Percentiles rank a stretch among this genome's conserved stretches.
These are phyloP conservation scores for Ophioceras dolichostomum DNA, from an alignment of 2,329 filamentous ascomycete genomes.

Conservation along the genomic window DNA sequence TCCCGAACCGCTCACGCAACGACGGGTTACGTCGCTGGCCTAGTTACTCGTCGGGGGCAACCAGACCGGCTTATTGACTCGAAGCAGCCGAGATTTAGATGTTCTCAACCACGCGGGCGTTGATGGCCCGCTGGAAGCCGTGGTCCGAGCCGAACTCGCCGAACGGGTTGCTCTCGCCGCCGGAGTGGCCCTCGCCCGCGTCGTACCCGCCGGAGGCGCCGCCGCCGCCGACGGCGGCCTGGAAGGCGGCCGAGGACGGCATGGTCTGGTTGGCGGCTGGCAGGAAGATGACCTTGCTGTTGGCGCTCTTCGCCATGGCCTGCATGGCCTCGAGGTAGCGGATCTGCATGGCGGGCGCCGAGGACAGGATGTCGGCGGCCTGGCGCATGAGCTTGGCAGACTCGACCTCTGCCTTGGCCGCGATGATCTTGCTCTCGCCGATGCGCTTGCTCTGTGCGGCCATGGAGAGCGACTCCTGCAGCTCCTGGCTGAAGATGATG, in stretches of 20 bases:
- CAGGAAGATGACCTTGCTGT: slow-evolving; percentile 78
- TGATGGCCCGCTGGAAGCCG: slow-evolving; percentile 70
- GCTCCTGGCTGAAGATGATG: slow-evolving; percentile 90
- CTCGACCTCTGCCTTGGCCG: slow-evolving; percentile 93
- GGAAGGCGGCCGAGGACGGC: slow-evolving; percentile 24
- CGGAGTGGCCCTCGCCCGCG: slow-evolving; percentile 41
- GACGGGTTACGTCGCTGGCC: too few species aligned
- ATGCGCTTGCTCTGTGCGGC: slow-evolving; percentile 97
- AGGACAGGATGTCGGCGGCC: slow-evolving; percentile 86
- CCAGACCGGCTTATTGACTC: too few species aligned
- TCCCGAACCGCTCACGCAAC: too few species aligned
- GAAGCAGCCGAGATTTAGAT: too few species aligned
- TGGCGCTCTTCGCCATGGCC: slow-evolving; percentile 90
- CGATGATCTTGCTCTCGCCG: slow-evolving; percentile 96
- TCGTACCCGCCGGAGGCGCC: slow-evolving; percentile 16
- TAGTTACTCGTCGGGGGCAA: too few species aligned
- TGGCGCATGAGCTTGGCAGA: slow-evolving; percentile 86
- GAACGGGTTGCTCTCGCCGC: slow-evolving; percentile 19
- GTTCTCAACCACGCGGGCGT: slow-evolving; percentile 72
- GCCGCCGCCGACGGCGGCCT: slow-evolving; percentile 27
- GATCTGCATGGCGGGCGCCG: slow-evolving; percentile 95
- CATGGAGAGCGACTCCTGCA: slow-evolving; percentile 96
- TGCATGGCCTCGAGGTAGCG: slow-evolving; percentile 98
- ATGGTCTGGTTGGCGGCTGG: slow-evolving; percentile 54
- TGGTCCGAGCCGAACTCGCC: slow-evolving; percentile 40